phyloP scores from a whole-genome alignment of 352 stramenopile genomes.

The Phytopythium chamaehyphon region DNA sequence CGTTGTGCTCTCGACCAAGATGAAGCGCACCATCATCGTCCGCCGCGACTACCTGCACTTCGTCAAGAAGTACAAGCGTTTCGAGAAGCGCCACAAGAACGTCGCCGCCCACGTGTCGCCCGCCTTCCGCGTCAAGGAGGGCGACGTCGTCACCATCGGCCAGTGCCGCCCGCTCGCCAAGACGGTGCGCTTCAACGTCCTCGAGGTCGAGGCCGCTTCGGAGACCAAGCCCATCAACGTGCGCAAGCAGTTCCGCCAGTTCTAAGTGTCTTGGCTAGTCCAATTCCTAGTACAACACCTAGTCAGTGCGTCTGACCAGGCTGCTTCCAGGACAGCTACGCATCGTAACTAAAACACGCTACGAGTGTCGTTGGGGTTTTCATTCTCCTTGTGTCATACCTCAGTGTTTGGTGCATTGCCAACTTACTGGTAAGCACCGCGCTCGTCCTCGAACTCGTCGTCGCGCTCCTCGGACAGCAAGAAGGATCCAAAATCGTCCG shows the following conservation, averaged over 20 bases:
- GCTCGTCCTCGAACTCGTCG: slow-evolving; percentile 49
- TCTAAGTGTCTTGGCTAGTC: slow-evolving; percentile 65
- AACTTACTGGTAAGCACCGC: slow-evolving; percentile 5
- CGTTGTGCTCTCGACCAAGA: slow-evolving; percentile 99
- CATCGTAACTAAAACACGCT: too few species aligned
- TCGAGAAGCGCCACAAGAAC: slow-evolving; percentile 99
- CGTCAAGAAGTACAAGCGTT: slow-evolving; percentile 99
- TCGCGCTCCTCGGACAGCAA: slow-evolving; percentile 63
- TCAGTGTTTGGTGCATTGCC: background rate
- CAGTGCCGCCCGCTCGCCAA: slow-evolving; percentile 99
- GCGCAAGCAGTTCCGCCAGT: slow-evolving; percentile 99
- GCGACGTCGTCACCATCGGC: slow-evolving; percentile 99
- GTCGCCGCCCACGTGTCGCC: slow-evolving; percentile 97
- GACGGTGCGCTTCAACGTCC: slow-evolving; percentile 99
- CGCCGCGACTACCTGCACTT: slow-evolving; percentile 99
- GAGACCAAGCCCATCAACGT: slow-evolving; percentile 96
- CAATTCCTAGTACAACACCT: too few species aligned
- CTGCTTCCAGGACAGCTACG: too few species aligned
- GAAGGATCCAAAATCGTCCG: slow-evolving; percentile 68
- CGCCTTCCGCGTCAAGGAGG: slow-evolving; percentile 97
- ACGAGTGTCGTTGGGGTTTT: slow-evolving; percentile 14
- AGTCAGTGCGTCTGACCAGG: too few species aligned
- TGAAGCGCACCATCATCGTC: slow-evolving; percentile 99
- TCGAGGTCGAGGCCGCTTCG: slow-evolving; percentile 94
- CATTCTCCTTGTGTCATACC: slow-evolving; percentile 1